Conservation (phyloP, 257 asterid genomes). For the Capsicum pubescens region DNA sequence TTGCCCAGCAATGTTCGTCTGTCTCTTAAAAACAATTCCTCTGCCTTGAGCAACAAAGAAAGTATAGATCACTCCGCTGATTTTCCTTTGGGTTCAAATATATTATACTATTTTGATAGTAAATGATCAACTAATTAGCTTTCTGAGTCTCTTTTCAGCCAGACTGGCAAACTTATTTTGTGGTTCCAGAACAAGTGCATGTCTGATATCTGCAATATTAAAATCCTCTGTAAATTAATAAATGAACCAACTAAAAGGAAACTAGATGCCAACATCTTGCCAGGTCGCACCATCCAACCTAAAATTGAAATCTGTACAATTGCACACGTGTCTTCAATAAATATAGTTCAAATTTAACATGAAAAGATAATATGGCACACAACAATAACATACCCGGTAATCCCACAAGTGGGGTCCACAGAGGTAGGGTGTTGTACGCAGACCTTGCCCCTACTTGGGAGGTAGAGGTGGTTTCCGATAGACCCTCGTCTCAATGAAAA, state of each 20-base stretch:
- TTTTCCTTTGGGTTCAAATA: not conserved
- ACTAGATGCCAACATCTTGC: not conserved
- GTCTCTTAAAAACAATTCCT: not conserved
- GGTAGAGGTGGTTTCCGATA: too few relatives aligned
- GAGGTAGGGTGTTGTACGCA: too few relatives aligned
- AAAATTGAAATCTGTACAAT: not conserved
- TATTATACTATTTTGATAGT: not conserved
- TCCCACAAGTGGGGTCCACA: too few relatives aligned
- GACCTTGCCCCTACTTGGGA: too few relatives aligned
- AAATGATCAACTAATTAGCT: constrained; percentile 49
- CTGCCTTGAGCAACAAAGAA: not conserved
- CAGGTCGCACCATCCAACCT: constrained; percentile 4
- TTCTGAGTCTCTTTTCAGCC: constrained; percentile 83
- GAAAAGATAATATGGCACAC: not conserved
- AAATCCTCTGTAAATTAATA: constrained; percentile 17
- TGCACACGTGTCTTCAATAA: not conserved
- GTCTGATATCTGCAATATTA: constrained; percentile 77
- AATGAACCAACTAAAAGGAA: not conserved
- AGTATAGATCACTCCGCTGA: not conserved
- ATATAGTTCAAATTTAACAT: not conserved
- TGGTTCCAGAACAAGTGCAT: constrained; percentile 92
- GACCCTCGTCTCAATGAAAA: too few relatives aligned
- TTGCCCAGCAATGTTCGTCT: not conserved
- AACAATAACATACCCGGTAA: too few relatives aligned
- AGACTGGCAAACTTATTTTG: constrained; percentile 77